Conservation (phyloP, 2,329 filamentous ascomycete genomes). For the Epichloe bromicola region DNA sequence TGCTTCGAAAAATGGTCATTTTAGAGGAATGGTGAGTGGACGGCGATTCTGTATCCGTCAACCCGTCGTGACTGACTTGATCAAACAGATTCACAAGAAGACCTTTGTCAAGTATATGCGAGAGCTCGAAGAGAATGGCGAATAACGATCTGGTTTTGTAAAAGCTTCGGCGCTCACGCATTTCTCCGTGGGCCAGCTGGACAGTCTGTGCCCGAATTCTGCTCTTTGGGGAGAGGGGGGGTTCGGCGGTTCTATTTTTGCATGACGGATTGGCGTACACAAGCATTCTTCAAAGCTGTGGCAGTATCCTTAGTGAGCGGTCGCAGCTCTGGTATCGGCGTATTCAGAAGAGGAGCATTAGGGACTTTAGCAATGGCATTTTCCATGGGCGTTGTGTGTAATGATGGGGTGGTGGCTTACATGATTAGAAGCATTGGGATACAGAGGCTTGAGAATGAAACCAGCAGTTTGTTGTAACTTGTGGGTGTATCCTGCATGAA, state of each 20-base stretch:
- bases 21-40: conserved; percentile 66
- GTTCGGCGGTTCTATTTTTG: background rate
- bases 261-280: background rate
- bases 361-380: background rate
- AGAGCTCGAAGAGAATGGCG: conserved; percentile 51
- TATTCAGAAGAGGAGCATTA: background rate
- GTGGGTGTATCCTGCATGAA: too few species aligned
- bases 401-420: background rate
- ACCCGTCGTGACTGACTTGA: conserved; percentile 5
- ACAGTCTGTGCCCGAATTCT: background rate
- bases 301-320: too few species aligned
- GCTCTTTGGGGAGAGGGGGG: too few species aligned
- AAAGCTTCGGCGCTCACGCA: background rate
- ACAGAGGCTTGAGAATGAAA: background rate
- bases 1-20: conserved; percentile 71
- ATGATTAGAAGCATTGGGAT: background rate
- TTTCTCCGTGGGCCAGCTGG: background rate
- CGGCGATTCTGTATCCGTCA: background rate
- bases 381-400: background rate
- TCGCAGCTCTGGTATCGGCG: background rate
- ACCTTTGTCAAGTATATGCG: conserved; percentile 90
- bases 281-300: background rate
- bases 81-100: conserved; percentile 75
- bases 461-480: too few species aligned
- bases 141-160: background rate